Evolutionary conservation across 371 early-diverging fungal species (phyloP).

Genomic region (Lichtheimia ornata): DNA sequence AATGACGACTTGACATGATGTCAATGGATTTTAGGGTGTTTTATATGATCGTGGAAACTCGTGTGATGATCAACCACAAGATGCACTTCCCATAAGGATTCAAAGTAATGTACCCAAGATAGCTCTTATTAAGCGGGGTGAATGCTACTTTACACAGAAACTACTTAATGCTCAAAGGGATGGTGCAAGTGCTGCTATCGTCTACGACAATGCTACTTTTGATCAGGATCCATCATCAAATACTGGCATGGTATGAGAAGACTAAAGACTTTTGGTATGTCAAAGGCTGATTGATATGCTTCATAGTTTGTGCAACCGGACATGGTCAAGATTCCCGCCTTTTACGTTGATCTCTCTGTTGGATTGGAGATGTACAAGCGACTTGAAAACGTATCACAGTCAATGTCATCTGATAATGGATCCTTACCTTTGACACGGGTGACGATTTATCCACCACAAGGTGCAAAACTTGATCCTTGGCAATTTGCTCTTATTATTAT

Average conservation of each 20-base stretch:
- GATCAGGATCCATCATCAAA: conserved; percentile 14
- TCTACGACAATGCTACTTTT: conserved; percentile 28
- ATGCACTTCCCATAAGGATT: conserved; percentile 8
- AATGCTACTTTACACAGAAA: conserved; percentile 31
- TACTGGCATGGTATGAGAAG: conserved; percentile 17
- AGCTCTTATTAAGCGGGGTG: conserved; percentile 27
- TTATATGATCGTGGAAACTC: conserved; percentile 26
- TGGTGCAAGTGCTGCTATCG: conserved; percentile 32
- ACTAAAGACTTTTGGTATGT: background rate
- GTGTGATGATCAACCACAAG: conserved; percentile 5
- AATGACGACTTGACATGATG: too few species aligned
- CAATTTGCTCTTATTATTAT: conserved; percentile 52
- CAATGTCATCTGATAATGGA: conserved; percentile 2
- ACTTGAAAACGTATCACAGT: conserved; percentile 15
- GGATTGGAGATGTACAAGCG: conserved; percentile 22
- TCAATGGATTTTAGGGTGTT: conserved; percentile 11
- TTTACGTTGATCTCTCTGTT: conserved; percentile 21
- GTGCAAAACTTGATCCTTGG: conserved; percentile 43
- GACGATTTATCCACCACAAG: conserved; percentile 24
- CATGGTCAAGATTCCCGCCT: conserved; percentile 29
- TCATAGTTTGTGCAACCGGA: conserved; percentile 23
- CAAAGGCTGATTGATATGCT: background rate
- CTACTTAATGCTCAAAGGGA: conserved; percentile 27
- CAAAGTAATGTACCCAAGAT: conserved; percentile 20
- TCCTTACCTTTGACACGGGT: conserved; percentile 19